Percentiles rank a stretch among this genome's conserved stretches.
Conservation (phyloP, 495 filamentous ascomycete genomes). For the Jackrogersella multiformis region DNA sequence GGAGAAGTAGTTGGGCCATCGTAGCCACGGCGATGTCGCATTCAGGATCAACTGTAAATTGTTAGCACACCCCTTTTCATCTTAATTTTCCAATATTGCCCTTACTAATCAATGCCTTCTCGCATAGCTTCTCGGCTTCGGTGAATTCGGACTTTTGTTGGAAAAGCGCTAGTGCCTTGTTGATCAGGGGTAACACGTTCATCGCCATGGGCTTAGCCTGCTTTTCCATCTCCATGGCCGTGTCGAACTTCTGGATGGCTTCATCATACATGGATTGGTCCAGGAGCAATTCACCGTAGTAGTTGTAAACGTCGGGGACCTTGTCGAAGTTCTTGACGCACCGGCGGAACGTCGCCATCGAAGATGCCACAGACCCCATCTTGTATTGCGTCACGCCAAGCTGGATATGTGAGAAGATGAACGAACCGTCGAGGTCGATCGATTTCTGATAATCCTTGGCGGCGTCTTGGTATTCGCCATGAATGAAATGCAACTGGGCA, state of each 20-base stretch:
- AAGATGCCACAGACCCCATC: constrained; percentile 97
- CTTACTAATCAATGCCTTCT: constrained; percentile 97
- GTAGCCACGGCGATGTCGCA: constrained; percentile 99
- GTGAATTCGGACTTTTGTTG: constrained; percentile 97
- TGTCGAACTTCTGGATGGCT: constrained; percentile 98
- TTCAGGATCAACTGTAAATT: constrained; percentile 89
- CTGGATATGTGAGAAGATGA: constrained; percentile 99
- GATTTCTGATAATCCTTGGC: constrained; percentile 99
- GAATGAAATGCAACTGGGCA: constrained; percentile 97
- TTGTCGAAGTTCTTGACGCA: constrained; percentile 98
- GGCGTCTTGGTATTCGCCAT: constrained; percentile 88
- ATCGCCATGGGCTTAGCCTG: constrained; percentile 90
- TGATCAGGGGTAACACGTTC: constrained; percentile 97
- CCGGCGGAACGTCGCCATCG: constrained; percentile 96
- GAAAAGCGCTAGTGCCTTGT: constrained; percentile 96
- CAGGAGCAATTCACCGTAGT: constrained; percentile 97
- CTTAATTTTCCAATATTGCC: constrained; percentile 21
- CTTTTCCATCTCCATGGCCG: constrained; percentile 97
- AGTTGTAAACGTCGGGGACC: constrained; percentile 98
- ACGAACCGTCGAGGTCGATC: constrained; percentile 92
- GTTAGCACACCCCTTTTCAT: constrained; percentile 40
- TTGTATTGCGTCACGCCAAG: constrained; percentile 99
- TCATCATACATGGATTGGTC: constrained; percentile 96
- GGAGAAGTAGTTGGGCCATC: constrained; percentile 97
- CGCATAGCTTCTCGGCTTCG: constrained; percentile 94